These are phyloP conservation scores for Yamadazyma diospyri DNA, from an alignment of 1,139 yeast genomes.

Conservation along the genomic window DNA sequence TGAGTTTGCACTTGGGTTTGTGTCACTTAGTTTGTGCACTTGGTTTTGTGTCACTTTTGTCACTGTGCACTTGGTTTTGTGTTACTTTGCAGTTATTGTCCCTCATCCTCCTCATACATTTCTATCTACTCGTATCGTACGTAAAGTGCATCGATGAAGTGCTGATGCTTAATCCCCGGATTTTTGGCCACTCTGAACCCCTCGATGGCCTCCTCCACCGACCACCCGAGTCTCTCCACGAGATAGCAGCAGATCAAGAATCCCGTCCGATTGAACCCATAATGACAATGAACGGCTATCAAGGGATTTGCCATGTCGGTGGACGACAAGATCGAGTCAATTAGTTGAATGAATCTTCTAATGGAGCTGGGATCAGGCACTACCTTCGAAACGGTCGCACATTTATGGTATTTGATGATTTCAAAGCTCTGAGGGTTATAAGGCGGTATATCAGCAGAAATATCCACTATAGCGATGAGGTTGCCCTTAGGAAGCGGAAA, in stretches of 20 bases:
- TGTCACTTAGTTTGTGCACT: no score
- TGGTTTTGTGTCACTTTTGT: no score
- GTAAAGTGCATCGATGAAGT: constrained; percentile 70
- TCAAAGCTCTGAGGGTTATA: constrained; percentile 60
- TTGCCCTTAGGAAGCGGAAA: constrained; percentile 23
- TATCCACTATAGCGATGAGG: constrained; percentile 62
- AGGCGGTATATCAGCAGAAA: constrained; percentile 74
- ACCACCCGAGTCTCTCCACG: constrained; percentile 57
- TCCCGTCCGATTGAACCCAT: constrained; percentile 80
- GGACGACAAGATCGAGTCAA: constrained; percentile 44
- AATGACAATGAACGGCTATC: constrained; percentile 75
- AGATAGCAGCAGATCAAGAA: constrained; percentile 69
- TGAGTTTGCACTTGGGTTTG: no score
- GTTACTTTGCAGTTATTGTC: no score
- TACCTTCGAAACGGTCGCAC: constrained; percentile 75
- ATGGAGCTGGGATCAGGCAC: constrained; percentile 68
- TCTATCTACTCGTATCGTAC: constrained; percentile 57
- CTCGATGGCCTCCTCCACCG: constrained; percentile 60
- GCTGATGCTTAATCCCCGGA: constrained; percentile 79
- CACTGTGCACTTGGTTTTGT: no score
- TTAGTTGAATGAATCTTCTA: constrained; percentile 50
- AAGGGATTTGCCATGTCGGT: constrained; percentile 27
- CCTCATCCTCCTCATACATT: no score
- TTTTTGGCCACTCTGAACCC: constrained; percentile 56
- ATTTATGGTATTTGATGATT: constrained; percentile 58